A percentile compares a stretch with the other conserved stretches of the same genome.
These are phyloP conservation scores for Vigna radiata DNA, from an alignment of 306 rosid species.

Conservation along the genomic window DNA sequence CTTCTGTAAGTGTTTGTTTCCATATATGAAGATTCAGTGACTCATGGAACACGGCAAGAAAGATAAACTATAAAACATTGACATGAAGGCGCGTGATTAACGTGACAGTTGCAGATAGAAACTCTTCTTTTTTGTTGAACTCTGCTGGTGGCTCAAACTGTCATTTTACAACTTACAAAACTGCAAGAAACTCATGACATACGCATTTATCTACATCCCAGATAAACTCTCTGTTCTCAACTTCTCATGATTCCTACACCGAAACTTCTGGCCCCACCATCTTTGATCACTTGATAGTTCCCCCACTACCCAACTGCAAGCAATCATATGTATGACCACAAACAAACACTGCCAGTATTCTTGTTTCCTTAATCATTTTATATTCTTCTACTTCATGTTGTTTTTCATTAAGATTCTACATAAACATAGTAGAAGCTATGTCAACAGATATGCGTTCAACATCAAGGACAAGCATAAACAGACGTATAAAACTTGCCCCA, in stretches of 20 bases:
- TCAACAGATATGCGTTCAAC: not conserved
- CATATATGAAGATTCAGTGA: not conserved
- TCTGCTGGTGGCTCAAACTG: slow-evolving; percentile 35
- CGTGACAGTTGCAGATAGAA: slow-evolving; percentile 53
- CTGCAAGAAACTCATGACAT: slow-evolving; percentile 78
- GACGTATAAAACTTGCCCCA: not conserved
- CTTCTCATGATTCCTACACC: slow-evolving; percentile 51
- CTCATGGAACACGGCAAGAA: slow-evolving; percentile 3
- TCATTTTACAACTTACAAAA: slow-evolving; percentile 54
- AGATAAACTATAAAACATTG: slow-evolving; percentile 41
- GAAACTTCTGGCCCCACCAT: slow-evolving; percentile 46
- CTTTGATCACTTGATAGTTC: slow-evolving; percentile 40
- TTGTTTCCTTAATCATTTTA: not conserved
- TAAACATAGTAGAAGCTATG: not conserved
- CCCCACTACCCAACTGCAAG: slow-evolving; percentile 44
- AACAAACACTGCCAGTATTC: not conserved
- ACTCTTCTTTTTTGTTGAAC: slow-evolving; percentile 15
- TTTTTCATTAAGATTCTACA: not conserved
- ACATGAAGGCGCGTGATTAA: slow-evolving; percentile 59
- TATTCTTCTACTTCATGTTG: not conserved
- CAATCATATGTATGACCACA: slow-evolving; percentile 38
- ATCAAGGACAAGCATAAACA: not conserved
- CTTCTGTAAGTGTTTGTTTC: not conserved
- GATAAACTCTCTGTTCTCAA: slow-evolving; percentile 29
- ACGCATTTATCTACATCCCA: slow-evolving; percentile 13